A percentile compares a stretch with the other conserved stretches of the same genome.
Conservation (phyloP, 768 basidiomycete genomes). For the Panus rudis region DNA sequence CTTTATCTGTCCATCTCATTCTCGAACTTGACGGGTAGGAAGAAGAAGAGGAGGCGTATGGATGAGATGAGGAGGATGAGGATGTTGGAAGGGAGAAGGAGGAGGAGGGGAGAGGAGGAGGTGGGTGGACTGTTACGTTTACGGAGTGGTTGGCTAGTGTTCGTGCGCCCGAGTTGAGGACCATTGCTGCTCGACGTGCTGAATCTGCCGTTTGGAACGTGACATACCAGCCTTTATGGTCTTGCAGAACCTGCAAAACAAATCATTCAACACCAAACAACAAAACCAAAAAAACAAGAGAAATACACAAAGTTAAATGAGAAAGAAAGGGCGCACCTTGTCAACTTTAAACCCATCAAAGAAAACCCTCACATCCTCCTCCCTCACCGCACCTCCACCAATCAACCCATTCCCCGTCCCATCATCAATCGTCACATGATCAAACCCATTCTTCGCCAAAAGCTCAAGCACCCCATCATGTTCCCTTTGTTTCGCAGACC, state of each 20-base stretch:
- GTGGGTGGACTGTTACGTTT: conserved; percentile 42
- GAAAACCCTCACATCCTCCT: conserved; percentile 63
- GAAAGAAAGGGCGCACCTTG: conserved; percentile 41
- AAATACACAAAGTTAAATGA: not conserved
- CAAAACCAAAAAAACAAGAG: conserved; percentile 9
- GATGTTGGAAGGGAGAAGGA: conserved; percentile 33
- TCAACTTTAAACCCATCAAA: conserved; percentile 69
- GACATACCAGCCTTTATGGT: conserved; percentile 71
- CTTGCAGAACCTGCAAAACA: conserved; percentile 53
- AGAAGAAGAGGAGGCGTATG: not conserved
- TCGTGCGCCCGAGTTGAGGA: conserved; percentile 45
- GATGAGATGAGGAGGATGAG: too few species aligned
- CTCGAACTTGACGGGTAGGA: not conserved
- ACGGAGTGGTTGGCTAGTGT: conserved; percentile 57
- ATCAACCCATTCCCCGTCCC: conserved; percentile 37
- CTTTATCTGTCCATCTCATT: conserved; percentile 48
- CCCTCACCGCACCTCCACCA: conserved; percentile 43
- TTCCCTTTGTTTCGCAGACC: conserved; percentile 24
- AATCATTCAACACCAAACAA: conserved; percentile 7
- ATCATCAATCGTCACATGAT: conserved; percentile 60
- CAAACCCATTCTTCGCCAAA: conserved; percentile 55
- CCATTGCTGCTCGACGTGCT: conserved; percentile 62
- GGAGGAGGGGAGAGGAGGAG: conserved; percentile 28
- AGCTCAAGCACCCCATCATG: conserved; percentile 36
- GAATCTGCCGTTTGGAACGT: conserved; percentile 60